These are phyloP conservation scores for Podosphaera xanthii DNA, from an alignment of 2,329 filamentous ascomycete species.

Conservation along the genomic window DNA sequence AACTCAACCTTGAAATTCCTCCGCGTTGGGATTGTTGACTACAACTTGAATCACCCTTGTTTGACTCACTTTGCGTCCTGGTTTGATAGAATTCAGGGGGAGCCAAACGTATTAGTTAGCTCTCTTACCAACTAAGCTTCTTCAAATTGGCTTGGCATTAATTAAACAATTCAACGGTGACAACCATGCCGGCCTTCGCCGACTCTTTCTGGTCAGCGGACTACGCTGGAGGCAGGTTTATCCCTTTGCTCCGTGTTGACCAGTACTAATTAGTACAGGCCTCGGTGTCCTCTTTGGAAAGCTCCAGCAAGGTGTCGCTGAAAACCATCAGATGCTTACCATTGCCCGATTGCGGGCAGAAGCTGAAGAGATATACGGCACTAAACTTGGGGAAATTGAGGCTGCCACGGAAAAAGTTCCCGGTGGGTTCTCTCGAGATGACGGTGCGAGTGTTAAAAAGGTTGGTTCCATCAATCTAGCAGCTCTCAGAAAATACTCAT, in stretches of 20 bases:
- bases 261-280: constrained; percentile 22
- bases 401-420: constrained; percentile 59
- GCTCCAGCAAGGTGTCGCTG: constrained; percentile 83
- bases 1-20: neutral
- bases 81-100: too few species aligned
- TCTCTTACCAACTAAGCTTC: neutral
- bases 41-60: neutral
- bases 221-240: constrained; percentile 60
- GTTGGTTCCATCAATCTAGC: constrained; percentile 44
- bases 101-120: too few species aligned
- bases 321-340: constrained; percentile 84
- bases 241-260: neutral
- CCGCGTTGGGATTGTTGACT: neutral
- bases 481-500: neutral
- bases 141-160: neutral
- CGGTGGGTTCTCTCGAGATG: constrained; percentile 72
- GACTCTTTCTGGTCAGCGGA: constrained; percentile 96
- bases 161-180: neutral
- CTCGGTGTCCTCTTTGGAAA: constrained; percentile 89
- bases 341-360: constrained; percentile 87
- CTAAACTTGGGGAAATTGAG: constrained; percentile 59
- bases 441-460: constrained; percentile 90
- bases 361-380: constrained; percentile 75
- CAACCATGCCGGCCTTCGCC: constrained; percentile 59
- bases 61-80: too few species aligned